Conservation (phyloP, 2,329 filamentous ascomycete species). For the Escovopsis weberi region DNA sequence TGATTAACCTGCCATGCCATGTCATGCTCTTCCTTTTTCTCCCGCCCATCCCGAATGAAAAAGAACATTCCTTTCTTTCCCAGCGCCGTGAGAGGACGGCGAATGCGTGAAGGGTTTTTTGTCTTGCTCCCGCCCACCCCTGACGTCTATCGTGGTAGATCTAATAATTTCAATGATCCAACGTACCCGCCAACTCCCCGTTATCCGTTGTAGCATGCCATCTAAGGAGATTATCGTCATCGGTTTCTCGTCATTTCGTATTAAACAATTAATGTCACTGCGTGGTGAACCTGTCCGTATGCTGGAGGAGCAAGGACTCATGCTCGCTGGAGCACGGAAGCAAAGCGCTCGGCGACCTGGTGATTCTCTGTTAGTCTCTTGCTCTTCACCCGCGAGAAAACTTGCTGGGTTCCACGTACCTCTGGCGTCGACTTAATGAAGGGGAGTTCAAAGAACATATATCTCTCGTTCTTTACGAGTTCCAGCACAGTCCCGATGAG, state of each 20-base stretch:
- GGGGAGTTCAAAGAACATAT: conserved; percentile 81
- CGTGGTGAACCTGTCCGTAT: not conserved
- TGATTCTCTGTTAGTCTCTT: no score
- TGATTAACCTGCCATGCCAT: no score
- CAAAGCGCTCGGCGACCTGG: conserved; percentile 23
- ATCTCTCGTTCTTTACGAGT: conserved; percentile 79
- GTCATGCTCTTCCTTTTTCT: no score
- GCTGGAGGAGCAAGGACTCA: conserved; percentile 7
- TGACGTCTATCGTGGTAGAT: not conserved
- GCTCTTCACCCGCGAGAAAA: no score
- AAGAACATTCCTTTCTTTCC: no score
- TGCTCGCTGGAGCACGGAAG: conserved; percentile 19
- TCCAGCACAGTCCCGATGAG: conserved; percentile 78
- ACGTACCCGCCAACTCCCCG: conserved; percentile 1
- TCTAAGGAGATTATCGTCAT: not conserved
- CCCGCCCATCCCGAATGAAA: no score
- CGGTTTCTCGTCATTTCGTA: conserved; percentile 3
- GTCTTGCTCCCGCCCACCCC: no score
- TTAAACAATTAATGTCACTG: conserved; percentile 1
- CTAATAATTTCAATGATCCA: conserved; percentile 7
- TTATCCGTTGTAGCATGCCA: conserved; percentile 1
- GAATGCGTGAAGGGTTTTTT: no score
- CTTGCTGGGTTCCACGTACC: conserved; percentile 30
- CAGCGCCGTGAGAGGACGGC: no score
- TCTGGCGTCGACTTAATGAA: conserved; percentile 86